Base-by-base conservation (phyloP, 177 flowering plant genomes). In the Vitis hybrid region DNA sequence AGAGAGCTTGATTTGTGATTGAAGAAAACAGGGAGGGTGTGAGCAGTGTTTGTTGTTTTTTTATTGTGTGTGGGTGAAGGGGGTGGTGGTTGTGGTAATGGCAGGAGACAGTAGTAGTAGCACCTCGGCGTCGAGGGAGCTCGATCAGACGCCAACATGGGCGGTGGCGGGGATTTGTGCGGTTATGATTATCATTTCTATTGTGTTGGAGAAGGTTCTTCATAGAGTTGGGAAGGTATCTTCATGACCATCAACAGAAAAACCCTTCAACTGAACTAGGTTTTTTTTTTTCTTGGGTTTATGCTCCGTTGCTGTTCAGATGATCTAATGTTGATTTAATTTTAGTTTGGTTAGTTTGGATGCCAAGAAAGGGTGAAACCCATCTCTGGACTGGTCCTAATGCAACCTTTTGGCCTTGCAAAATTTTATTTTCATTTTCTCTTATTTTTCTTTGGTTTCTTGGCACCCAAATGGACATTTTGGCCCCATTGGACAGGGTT, bases 101-200 rank as follows among this genome's bases (percentile, higher is more conserved):
- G 78, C 78, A 5, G 57, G 71, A n/a, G 74, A 50, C 1, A 66
- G 67, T 2, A 35, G 52, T 10, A 19, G 54, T 21, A 71, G 62
- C 10, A 1, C 70, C 8, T 14, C 30, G 17, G 12, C n/a, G 50
- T 56, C 80, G 9, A 81, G 84, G 68, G 70, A 83, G 77, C 84
- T 87, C 4, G 82, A 83, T 69, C 82, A 79, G 73, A 87, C 90
- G 4, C 83, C 90, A 3, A 85, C 90, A 61, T 85, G 90, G 90
- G 90, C 90, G 5, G 90, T 87, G 3, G 84, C 89, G 11, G 61
- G 56, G 19, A 83, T 86, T 48, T 86, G 86, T 70, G 75, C 85
- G 52, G 76, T 78, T 15, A 72, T 86, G 60, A 83, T 86, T 67
- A 40, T 86, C 66, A 80, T 86, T 40, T 87, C 90, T 13, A 69